Evolutionary conservation across 257 asterid species (phyloP), one percentile per base, ranked within the genome.

Genomic region (Capsicum chinense): DNA sequence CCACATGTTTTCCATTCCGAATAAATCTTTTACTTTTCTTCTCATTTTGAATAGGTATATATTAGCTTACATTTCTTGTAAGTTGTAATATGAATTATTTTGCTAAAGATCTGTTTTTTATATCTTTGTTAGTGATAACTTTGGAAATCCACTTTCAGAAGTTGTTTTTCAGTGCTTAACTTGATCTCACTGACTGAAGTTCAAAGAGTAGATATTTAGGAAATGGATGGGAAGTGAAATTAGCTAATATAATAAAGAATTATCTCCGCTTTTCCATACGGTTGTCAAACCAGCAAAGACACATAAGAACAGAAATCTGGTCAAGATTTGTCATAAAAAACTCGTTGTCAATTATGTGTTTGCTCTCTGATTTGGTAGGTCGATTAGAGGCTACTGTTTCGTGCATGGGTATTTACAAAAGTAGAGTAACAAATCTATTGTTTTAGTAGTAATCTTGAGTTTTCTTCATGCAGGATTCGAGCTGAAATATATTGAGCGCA

Each of bases 381-480:
- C 12, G 1, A 62, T 62, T 62, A 19, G 69, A 9, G 39, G 39
- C 7, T 66, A 66, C 35, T 66, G 48, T 66, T 66, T 66, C 74
- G 35, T 66, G 74, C 74, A 66, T 1, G 12, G 35, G 19, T 33
- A 66, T 66, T 66, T 1, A 35, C 19, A 66, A 14, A 39, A 69
- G 4, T 69, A 69, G 54, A 69, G 54, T 16, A 69, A 39, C 1
- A 8, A 21, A 68, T n/a, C 33, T 16, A 39, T 42, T 69, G 56
- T 39, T 69, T 69, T 4, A 39, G 79, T 39, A 39, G 79, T 69
- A 69, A 69, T 69, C 56, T 69, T 69, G 79, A 16, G 42, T 69
- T 69, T 39, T 42, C 56, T 42, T 39, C 56, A 39, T 0, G 9
- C 79, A 69, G 79, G 79, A 69, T 56, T 42, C 8, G 0, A 69